These are phyloP conservation scores for Quercus mongolica DNA, from an alignment of 306 rosid genomes.

Conservation along the genomic window DNA sequence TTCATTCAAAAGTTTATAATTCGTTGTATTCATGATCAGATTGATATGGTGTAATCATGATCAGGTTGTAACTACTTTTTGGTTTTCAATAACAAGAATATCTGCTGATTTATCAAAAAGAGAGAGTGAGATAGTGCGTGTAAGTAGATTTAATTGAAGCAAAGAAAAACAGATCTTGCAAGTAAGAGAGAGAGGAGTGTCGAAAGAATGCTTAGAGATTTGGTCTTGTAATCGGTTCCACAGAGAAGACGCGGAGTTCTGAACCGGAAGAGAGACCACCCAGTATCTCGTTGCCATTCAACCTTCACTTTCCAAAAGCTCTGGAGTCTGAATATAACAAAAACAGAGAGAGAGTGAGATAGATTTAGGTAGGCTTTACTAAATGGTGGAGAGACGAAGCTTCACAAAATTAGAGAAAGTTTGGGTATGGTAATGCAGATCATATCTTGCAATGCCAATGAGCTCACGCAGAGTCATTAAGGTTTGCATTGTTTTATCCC, in stretches of 20 bases:
- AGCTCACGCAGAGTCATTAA: too few species aligned
- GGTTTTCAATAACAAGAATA: too few species aligned
- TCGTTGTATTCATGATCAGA: too few species aligned
- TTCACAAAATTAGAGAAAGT: neutral
- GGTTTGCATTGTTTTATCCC: too few species aligned
- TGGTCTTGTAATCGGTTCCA: constrained; percentile 82
- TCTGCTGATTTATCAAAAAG: too few species aligned
- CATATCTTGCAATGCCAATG: too few species aligned
- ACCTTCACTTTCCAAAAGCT: neutral
- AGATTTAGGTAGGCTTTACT: neutral
- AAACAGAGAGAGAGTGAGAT: neutral
- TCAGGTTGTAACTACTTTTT: too few species aligned
- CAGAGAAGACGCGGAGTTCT: constrained; percentile 57
- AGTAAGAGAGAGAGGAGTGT: constrained; percentile 46
- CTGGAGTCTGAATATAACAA: neutral
- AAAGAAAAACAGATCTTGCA: constrained; percentile 27
- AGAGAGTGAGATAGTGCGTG: neutral
- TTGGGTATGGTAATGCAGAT: too few species aligned
- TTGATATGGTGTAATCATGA: too few species aligned
- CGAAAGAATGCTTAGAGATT: constrained; percentile 94
- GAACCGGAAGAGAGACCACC: constrained; percentile 87
- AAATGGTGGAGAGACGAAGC: neutral
- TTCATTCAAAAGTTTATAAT: too few species aligned
- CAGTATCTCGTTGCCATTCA: constrained; percentile 89
- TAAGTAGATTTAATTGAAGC: neutral